Conservation (phyloP, 176 grass and related monocot species). For the Oryza brachyantha region DNA sequence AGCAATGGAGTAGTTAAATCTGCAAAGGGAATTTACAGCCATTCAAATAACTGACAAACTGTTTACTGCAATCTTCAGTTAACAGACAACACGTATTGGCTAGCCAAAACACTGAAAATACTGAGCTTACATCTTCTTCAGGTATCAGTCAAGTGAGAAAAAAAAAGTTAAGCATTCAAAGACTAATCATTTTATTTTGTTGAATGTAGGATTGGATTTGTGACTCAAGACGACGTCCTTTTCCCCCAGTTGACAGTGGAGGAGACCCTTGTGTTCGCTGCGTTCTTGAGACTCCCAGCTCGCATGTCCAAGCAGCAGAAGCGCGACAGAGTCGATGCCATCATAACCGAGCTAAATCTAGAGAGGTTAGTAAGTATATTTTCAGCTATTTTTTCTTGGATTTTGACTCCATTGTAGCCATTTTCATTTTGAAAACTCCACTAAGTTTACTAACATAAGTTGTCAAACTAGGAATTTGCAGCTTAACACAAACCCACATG, state of each 20-base stretch:
- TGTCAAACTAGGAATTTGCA: background rate
- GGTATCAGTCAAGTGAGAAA: background rate
- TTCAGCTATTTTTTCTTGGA: background rate
- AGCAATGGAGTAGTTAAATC: background rate
- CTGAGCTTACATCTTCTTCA: background rate
- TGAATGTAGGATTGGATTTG: constrained; percentile 74
- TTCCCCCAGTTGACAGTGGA: constrained; percentile 94
- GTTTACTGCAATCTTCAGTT: background rate
- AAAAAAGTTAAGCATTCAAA: background rate
- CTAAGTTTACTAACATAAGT: background rate
- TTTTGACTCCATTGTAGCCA: background rate
- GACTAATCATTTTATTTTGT: background rate
- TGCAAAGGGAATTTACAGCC: background rate
- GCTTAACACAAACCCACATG: background rate
- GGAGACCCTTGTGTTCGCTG: constrained; percentile 89
- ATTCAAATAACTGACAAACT: background rate
- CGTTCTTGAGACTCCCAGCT: constrained; percentile 74
- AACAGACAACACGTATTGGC: background rate
- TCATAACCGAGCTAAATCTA: constrained; percentile 77
- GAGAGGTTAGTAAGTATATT: constrained; percentile 40
- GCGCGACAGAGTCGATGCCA: constrained; percentile 61
- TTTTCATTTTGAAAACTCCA: too few relatives aligned
- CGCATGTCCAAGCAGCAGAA: constrained; percentile 87
- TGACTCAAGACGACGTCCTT: constrained; percentile 88
- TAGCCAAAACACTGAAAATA: background rate